phyloP scores from a whole-genome alignment of 2,329 filamentous ascomycete genomes.

The Verticillium longisporum region DNA sequence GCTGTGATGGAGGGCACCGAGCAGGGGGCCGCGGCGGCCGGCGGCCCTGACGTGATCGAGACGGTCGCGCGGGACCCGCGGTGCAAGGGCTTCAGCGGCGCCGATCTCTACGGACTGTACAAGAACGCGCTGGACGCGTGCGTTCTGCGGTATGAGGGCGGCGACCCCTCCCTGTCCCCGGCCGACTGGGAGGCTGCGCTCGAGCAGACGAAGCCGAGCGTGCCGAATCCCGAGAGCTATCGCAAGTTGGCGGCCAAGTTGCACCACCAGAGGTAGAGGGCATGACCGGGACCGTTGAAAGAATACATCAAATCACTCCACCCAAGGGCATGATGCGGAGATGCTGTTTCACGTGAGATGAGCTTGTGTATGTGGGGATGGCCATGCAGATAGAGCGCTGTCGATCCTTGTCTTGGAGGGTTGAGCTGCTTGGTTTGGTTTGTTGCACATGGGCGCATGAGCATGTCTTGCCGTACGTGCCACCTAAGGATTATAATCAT shows the following conservation, averaged over 20 bases:
- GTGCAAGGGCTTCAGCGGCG: slow-evolving; percentile 72
- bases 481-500: no score
- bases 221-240: slow-evolving; percentile 39
- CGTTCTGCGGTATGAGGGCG: slow-evolving; percentile 16
- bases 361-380: no score
- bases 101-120: slow-evolving; percentile 45
- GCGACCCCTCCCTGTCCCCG: slow-evolving; percentile 23
- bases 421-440: no score
- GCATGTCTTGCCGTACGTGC: no score
- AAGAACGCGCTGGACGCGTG: slow-evolving; percentile 39
- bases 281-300: no score
- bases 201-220: slow-evolving; percentile 40
- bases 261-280: slow-evolving; percentile 8
- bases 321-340: no score
- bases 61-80: slow-evolving; percentile 57
- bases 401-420: no score
- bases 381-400: no score
- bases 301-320: no score
- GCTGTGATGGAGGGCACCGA: slow-evolving; percentile 40
- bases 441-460: no score
- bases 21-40: slow-evolving; percentile 19
- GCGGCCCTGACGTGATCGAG: slow-evolving; percentile 32
- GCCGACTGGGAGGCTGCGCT: slow-evolving; percentile 49
- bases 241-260: slow-evolving; percentile 25
- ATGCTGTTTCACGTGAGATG: no score